Conservation (phyloP, 2,329 filamentous ascomycete genomes). For the Hypoxylon sp. region DNA sequence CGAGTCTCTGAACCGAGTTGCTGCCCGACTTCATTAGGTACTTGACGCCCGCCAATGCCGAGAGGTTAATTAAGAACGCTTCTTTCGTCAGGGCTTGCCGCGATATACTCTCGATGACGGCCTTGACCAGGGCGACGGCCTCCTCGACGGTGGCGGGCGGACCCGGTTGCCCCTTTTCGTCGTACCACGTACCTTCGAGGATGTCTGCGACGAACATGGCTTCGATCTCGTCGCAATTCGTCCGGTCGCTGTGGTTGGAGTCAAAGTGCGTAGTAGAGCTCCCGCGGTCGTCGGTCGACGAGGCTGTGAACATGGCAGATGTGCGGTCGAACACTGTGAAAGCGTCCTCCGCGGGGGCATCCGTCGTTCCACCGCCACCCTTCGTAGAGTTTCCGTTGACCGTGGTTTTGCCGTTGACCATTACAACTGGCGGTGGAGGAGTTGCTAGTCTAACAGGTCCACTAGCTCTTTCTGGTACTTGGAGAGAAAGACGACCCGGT, state of each 20-base stretch:
- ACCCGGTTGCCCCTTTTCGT: slow-evolving; percentile 61
- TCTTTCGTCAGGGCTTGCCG: slow-evolving; percentile 66
- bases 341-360: slow-evolving; percentile 21
- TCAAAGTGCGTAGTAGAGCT: slow-evolving; percentile 50
- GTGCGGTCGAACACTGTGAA: slow-evolving; percentile 50
- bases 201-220: slow-evolving; percentile 68
- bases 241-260: slow-evolving; percentile 61
- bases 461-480: slow-evolving; percentile 73
- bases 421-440: slow-evolving; percentile 66
- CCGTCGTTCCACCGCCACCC: slow-evolving; percentile 26
- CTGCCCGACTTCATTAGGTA: slow-evolving; percentile 63
- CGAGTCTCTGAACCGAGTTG: slow-evolving; percentile 61
- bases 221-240: slow-evolving; percentile 71
- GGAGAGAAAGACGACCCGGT: slow-evolving; percentile 70
- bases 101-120: slow-evolving; percentile 68
- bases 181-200: slow-evolving; percentile 67
- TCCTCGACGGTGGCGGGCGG: slow-evolving; percentile 66
- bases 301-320: slow-evolving; percentile 48
- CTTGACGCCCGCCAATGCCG: slow-evolving; percentile 69
- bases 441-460: slow-evolving; percentile 75
- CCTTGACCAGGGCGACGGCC: slow-evolving; percentile 67
- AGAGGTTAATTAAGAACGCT: slow-evolving; percentile 72
- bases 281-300: slow-evolving; percentile 39
- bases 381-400: slow-evolving; percentile 37
- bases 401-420: slow-evolving; percentile 65